Evolutionary conservation across 441 rosid genomes (phyloP), one percentile per base, ranked within the genome.

Genomic region (Erysimum pusillum): DNA sequence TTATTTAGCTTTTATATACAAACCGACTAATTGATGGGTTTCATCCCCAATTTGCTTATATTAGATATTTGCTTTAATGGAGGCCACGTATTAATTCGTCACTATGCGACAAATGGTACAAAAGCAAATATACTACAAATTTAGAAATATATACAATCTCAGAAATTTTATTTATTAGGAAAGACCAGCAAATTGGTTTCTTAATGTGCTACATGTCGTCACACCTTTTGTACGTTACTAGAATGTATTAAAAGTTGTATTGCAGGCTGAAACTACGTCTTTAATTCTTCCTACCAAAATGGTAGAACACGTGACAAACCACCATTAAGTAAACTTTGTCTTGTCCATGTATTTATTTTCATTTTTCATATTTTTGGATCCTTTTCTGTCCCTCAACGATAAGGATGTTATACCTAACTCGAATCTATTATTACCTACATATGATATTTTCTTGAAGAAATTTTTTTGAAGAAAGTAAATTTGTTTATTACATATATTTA

Each of bases 221-320:
- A 49, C 54, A 9, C 54, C 4, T 49, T 4, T 17, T n/a, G 9
- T 49, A 49, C 54, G 5, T 20, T 4, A 51, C 34, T 52, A 52
- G 9, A 52, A 52, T 25, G 28, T 25, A 1, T 4, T 52, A 4
- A 52, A 52, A 11, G 57, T 25, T 25, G 28, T 25, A 25, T 25
- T 25, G 28, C 28, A 20, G 28, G 13, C 13, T 49, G 3, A 17
- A 22, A 39, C 15, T 35, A 46, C 48, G n/a, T 60, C 25, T 59
- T 59, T 5, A 49, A 38, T 20, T 59, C 36, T 32, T 60, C 48
- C 48, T 59, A 34, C 59, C 48, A 71, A 48, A 71, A 59, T 59
- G 67, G 60, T 54, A 59, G 25, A 70, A 42, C 44, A 18, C 57
- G 65, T 59, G 57, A 71, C 48, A 10, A 45, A 35, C 66, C 15